Evolutionary conservation across 306 rosid genomes (phyloP).

Genomic region (Cotoneaster glaucophyllus): DNA sequence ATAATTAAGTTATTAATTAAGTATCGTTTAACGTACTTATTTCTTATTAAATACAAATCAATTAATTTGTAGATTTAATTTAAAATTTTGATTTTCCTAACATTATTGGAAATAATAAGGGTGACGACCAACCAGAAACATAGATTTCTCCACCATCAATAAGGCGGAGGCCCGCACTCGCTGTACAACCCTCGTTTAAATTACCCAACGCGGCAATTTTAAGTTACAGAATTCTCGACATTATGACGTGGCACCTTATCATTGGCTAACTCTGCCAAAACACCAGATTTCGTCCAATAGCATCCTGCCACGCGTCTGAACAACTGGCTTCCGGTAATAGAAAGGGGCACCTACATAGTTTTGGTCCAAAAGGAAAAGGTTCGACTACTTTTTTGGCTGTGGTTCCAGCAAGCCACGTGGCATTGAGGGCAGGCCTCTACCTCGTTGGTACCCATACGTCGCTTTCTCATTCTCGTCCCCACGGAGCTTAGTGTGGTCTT

Average conservation of each 20-base stretch:
- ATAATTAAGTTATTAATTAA: too few relatives aligned
- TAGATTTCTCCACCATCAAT: background rate
- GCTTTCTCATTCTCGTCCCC: slow-evolving; percentile 23
- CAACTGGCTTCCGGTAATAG: background rate
- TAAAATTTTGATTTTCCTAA: too few relatives aligned
- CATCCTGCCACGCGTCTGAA: background rate
- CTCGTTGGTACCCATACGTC: slow-evolving; percentile 15
- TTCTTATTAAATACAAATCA: too few relatives aligned
- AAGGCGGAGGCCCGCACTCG: too few relatives aligned
- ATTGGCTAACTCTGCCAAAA: background rate
- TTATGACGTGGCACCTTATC: background rate
- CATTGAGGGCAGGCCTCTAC: slow-evolving; percentile 7
- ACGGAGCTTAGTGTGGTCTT: slow-evolving; percentile 24
- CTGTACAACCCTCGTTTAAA: too few relatives aligned
- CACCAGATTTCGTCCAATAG: background rate
- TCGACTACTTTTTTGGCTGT: background rate
- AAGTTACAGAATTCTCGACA: background rate
- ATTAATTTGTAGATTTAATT: too few relatives aligned
- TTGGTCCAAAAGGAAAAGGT: background rate
- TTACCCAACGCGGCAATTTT: too few relatives aligned
- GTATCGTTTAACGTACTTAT: too few relatives aligned
- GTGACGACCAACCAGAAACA: background rate
- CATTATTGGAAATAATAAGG: too few relatives aligned
- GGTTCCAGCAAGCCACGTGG: slow-evolving; percentile 32
- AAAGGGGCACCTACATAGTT: background rate